Evolutionary conservation across 129 eudicot genomes (phyloP).

Genomic region (Scalesia atractyloides): DNA sequence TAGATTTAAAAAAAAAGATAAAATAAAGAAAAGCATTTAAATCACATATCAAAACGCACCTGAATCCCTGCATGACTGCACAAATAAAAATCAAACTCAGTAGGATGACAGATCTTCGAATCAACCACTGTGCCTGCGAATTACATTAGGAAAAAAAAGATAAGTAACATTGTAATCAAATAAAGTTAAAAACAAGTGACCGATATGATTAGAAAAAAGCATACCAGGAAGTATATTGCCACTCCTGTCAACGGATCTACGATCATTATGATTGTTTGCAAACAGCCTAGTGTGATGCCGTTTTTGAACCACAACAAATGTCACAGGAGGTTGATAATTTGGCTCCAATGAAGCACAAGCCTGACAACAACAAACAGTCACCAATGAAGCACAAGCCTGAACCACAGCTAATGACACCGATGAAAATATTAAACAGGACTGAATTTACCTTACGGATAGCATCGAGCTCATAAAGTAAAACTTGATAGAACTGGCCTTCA

Average conservation of each 20-base stretch:
- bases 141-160: not conserved
- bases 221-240: slow-evolving; percentile 92
- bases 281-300: slow-evolving; percentile 91
- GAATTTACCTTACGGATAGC: slow-evolving; percentile 77
- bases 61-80: slow-evolving; percentile 98
- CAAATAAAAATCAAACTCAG: slow-evolving; percentile 84
- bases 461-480: slow-evolving; percentile 83
- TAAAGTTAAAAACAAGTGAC: not conserved
- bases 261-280: slow-evolving; percentile 75
- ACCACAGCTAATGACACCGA: no score
- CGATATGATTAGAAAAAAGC: not conserved
- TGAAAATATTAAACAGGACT: not conserved
- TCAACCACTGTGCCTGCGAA: slow-evolving; percentile 85
- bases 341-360: slow-evolving; percentile 89
- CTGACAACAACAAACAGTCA: slow-evolving; percentile 27
- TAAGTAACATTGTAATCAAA: not conserved
- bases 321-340: slow-evolving; percentile 86
- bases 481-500: slow-evolving; percentile 93
- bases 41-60: slow-evolving; percentile 25
- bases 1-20: not conserved
- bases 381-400: not conserved
- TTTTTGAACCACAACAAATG: slow-evolving; percentile 94
- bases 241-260: slow-evolving; percentile 70
- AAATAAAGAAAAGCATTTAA: not conserved
- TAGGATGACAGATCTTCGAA: slow-evolving; percentile 91